A percentile compares a stretch with the other conserved stretches of the same genome.
These are phyloP conservation scores for Sphagnurus paluster DNA, from an alignment of 1,284 basidiomycete genomes.

Conservation along the genomic window DNA sequence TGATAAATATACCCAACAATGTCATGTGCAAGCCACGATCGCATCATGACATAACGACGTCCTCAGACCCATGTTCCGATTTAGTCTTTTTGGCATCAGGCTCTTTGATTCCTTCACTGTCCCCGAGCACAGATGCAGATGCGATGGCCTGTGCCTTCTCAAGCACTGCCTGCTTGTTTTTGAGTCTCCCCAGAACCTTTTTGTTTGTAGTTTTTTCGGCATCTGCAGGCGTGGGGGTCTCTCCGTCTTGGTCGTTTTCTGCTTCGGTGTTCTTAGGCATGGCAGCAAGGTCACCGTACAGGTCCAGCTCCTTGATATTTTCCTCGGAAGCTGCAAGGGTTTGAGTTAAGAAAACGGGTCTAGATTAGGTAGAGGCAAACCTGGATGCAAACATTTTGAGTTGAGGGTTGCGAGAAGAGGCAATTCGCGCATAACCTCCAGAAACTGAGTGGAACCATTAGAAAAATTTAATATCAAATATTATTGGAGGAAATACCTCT, in stretches of 20 bases:
- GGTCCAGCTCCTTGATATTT: conserved; percentile 53
- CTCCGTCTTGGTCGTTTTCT: conserved; percentile 23
- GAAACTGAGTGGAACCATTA: conserved; percentile 25
- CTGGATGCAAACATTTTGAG: conserved; percentile 35
- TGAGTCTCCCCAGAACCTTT: conserved; percentile 50
- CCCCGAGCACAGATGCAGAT: neutral
- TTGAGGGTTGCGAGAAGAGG: conserved; percentile 40
- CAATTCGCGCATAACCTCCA: conserved; percentile 25
- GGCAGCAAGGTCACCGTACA: conserved; percentile 58
- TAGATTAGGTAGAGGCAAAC: conserved; percentile 27
- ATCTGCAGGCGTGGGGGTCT: conserved; percentile 7
- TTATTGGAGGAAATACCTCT: conserved; percentile 23
- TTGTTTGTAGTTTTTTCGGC: conserved; percentile 32
- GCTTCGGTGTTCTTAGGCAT: conserved; percentile 62
- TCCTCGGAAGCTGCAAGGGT: conserved; percentile 36
- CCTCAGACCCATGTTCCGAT: conserved; percentile 23
- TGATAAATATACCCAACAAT: no score
- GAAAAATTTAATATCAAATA: conserved; percentile 1
- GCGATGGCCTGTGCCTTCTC: conserved; percentile 27
- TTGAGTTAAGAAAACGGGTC: neutral
- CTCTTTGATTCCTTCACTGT: conserved; percentile 19
- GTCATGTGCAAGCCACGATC: no score
- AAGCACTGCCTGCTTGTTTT: conserved; percentile 45
- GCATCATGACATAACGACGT: conserved; percentile 22
- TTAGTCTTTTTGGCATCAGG: conserved; percentile 30